These are phyloP conservation scores for Cercophora newfieldiana DNA, from an alignment of 495 filamentous ascomycete species.

Conservation along the genomic window DNA sequence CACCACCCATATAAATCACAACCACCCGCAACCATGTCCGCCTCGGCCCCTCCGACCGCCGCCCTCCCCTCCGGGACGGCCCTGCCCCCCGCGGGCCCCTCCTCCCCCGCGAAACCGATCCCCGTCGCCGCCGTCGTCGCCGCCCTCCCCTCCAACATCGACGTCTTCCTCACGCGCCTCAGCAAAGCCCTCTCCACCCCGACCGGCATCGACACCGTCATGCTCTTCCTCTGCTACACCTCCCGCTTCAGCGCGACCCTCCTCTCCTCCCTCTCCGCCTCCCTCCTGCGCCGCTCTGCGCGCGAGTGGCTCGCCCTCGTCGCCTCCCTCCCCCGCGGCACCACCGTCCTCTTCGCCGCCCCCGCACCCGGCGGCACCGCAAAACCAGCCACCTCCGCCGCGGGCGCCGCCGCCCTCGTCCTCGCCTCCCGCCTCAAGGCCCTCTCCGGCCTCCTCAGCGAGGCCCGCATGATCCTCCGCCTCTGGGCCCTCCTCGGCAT, in stretches of 20 bases:
- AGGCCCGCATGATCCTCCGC: constrained; percentile 70
- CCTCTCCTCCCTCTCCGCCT: constrained; percentile 37
- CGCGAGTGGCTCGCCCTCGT: constrained; percentile 43
- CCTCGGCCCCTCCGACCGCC: constrained; percentile 27
- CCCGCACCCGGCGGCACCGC: constrained; percentile 6
- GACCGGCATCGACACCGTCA: constrained; percentile 59
- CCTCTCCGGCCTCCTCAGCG: constrained; percentile 56
- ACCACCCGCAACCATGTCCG: background rate
- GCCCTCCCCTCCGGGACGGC: constrained; percentile 44
- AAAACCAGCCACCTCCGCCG: constrained; percentile 39
- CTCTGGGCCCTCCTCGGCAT: constrained; percentile 79
- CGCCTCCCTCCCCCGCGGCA: constrained; percentile 37
- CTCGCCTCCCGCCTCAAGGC: constrained; percentile 47
- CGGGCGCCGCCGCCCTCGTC: constrained; percentile 44
- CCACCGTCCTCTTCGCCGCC: constrained; percentile 38
- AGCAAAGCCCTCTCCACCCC: constrained; percentile 59
- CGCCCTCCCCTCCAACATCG: constrained; percentile 41
- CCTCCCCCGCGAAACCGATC: constrained; percentile 41
- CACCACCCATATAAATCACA: background rate
- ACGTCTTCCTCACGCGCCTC: constrained; percentile 54
- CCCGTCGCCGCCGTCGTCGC: constrained; percentile 35
- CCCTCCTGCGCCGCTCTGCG: constrained; percentile 40
- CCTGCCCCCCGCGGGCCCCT: constrained; percentile 38
- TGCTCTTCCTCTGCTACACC: constrained; percentile 66
- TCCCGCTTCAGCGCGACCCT: constrained; percentile 49